Conservation (phyloP, 306 rosid genomes). For the Acacia crassicarpa region DNA sequence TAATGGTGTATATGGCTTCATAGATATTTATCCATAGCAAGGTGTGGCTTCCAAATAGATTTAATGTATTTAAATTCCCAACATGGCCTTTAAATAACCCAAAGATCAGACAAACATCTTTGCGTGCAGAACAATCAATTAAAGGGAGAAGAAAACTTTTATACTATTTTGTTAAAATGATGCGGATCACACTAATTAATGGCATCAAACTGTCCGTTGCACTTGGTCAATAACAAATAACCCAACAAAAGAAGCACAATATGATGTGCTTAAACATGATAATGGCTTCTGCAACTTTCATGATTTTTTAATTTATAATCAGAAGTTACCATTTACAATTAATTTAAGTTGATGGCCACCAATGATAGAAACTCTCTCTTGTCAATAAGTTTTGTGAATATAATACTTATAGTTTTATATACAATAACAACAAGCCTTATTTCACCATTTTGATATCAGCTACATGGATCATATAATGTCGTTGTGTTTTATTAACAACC, state of each 20-base stretch:
- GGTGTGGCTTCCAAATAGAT: slow-evolving; percentile 13
- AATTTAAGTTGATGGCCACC: neutral
- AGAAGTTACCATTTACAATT: neutral
- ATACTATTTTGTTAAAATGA: slow-evolving; percentile 19
- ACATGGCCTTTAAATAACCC: slow-evolving; percentile 12
- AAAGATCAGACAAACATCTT: slow-evolving; percentile 29
- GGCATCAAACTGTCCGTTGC: neutral
- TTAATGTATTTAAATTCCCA: slow-evolving; percentile 18
- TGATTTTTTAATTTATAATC: neutral
- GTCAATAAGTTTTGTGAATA: neutral
- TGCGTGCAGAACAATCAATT: slow-evolving; percentile 12
- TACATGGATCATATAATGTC: too few relatives aligned
- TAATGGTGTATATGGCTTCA: slow-evolving; percentile 38
- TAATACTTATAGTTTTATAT: neutral
- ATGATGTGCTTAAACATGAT: neutral
- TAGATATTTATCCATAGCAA: slow-evolving; percentile 30
- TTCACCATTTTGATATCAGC: too few relatives aligned
- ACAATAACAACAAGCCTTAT: too few relatives aligned
- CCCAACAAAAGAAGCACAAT: neutral
- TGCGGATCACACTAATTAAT: neutral
- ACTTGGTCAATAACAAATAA: neutral
- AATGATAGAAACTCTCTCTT: neutral
- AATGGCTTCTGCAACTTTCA: slow-evolving; percentile 7
- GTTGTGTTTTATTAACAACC: too few relatives aligned
- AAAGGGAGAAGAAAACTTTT: neutral